phyloP scores from a whole-genome alignment of 2,329 filamentous ascomycete genomes.

The Diaporthe sp. region DNA sequence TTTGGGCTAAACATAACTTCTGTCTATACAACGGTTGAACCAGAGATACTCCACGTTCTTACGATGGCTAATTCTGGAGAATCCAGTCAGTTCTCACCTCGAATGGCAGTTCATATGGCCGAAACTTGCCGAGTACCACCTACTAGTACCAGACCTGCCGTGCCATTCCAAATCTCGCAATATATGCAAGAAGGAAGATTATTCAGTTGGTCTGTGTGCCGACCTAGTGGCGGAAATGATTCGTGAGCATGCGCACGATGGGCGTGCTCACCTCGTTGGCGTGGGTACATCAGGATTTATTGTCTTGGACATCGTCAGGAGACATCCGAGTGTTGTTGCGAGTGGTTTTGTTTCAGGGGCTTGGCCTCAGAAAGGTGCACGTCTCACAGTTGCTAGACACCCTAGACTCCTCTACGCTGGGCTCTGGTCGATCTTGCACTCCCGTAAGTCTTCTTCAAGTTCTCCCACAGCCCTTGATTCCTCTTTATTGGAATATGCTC shows the following conservation, averaged over 20 bases:
- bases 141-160: constrained; percentile 55
- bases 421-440: constrained; percentile 34
- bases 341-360: constrained; percentile 52
- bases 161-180: constrained; percentile 53
- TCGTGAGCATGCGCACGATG: constrained; percentile 49
- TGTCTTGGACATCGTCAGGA: constrained; percentile 48
- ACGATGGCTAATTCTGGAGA: background rate
- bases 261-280: constrained; percentile 54
- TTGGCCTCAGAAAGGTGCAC: constrained; percentile 42
- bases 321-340: constrained; percentile 51
- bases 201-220: constrained; percentile 48
- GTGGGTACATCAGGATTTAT: constrained; percentile 56
- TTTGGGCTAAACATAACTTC: background rate
- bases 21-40: background rate
- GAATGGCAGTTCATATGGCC: constrained; percentile 57
- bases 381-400: background rate
- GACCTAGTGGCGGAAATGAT: constrained; percentile 53
- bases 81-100: constrained; percentile 52
- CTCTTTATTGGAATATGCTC: background rate
- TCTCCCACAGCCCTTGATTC: background rate
- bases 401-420: constrained; percentile 30
- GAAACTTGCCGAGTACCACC: constrained; percentile 52
- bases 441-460: background rate
- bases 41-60: background rate
- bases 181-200: constrained; percentile 45